Evolutionary conservation across 345 rosid species (phyloP).

Genomic region (Bruguiera sexangula): DNA sequence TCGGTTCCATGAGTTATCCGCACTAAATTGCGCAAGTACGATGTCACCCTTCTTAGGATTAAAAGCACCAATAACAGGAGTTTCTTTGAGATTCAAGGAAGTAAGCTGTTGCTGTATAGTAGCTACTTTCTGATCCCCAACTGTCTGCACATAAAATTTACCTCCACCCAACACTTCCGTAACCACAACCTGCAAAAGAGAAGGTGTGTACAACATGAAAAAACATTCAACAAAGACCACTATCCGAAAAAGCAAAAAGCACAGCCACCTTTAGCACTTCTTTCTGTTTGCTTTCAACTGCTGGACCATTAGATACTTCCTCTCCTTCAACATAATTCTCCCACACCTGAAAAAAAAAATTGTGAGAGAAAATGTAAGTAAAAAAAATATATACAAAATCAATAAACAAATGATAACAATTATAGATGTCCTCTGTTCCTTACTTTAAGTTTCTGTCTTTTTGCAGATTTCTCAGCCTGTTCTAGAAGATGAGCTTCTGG

Average conservation of each 20-base stretch:
- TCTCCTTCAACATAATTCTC: conserved; percentile 98
- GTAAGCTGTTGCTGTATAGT: conserved; percentile 80
- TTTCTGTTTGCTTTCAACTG: conserved; percentile 73
- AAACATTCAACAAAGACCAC: not conserved
- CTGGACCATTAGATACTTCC: conserved; percentile 64
- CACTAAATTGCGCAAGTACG: conserved; percentile 92
- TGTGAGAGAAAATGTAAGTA: not conserved
- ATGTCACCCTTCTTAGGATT: conserved; percentile 86
- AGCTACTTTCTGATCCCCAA: conserved; percentile 73
- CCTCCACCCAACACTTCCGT: conserved; percentile 96
- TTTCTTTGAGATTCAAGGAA: conserved; percentile 61
- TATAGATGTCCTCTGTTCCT: conserved; percentile 5
- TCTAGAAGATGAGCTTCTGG: conserved; percentile 80
- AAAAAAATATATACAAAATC: not conserved
- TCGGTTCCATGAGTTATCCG: conserved; percentile 97
- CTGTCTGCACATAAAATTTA: conserved; percentile 77
- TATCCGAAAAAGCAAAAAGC: not conserved
- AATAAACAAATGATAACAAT: not conserved
- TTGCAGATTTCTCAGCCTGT: conserved; percentile 84
- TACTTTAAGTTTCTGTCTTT: conserved; percentile 83
- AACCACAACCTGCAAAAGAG: conserved; percentile 63
- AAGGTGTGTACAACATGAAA: conserved; percentile 3
- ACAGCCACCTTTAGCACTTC: conserved; percentile 72
- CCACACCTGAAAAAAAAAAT: conserved; percentile 62
- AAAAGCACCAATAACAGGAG: conserved; percentile 82